Percentiles rank a stretch among this genome's conserved stretches.
These are phyloP conservation scores for Paraconiothyrium sp. DNA, from an alignment of 2,329 filamentous ascomycete genomes.

Conservation along the genomic window DNA sequence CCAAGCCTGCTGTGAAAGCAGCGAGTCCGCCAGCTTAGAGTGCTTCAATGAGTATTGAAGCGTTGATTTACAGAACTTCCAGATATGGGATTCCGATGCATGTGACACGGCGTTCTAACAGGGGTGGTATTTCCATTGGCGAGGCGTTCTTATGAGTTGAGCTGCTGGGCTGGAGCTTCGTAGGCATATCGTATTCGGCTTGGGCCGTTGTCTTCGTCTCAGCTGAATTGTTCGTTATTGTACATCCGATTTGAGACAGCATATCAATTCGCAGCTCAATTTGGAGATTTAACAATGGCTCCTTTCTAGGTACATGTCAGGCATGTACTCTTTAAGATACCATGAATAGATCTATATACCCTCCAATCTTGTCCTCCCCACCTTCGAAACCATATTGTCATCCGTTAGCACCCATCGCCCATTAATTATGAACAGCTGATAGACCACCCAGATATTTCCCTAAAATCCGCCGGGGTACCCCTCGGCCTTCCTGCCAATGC, in stretches of 20 bases:
- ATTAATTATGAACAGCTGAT: slow-evolving; percentile 13
- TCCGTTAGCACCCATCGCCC: slow-evolving; percentile 10
- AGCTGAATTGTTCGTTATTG: not conserved
- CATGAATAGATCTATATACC: not conserved
- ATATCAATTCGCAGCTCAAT: not conserved
- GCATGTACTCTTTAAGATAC: too few relatives aligned
- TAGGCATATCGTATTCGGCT: not conserved
- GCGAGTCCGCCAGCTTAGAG: slow-evolving; percentile 9
- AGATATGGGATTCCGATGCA: not conserved
- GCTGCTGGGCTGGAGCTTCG: not conserved
- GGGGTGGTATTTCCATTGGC: not conserved
- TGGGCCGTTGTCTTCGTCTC: not conserved
- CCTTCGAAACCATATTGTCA: not conserved
- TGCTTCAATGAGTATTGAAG: not conserved
- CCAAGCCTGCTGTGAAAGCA: slow-evolving; percentile 12
- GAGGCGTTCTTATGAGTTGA: slow-evolving; percentile 1
- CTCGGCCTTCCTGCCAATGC: slow-evolving; percentile 5
- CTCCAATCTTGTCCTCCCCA: slow-evolving; percentile 7
- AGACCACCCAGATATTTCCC: slow-evolving; percentile 10
- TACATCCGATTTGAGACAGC: not conserved
- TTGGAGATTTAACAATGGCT: not conserved
- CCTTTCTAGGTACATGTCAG: too few relatives aligned
- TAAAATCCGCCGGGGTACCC: slow-evolving; percentile 7
- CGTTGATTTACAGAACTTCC: not conserved
- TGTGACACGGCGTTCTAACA: not conserved